Conservation (phyloP, 2,329 filamentous ascomycete genomes). For the Whalleya microplaca region DNA sequence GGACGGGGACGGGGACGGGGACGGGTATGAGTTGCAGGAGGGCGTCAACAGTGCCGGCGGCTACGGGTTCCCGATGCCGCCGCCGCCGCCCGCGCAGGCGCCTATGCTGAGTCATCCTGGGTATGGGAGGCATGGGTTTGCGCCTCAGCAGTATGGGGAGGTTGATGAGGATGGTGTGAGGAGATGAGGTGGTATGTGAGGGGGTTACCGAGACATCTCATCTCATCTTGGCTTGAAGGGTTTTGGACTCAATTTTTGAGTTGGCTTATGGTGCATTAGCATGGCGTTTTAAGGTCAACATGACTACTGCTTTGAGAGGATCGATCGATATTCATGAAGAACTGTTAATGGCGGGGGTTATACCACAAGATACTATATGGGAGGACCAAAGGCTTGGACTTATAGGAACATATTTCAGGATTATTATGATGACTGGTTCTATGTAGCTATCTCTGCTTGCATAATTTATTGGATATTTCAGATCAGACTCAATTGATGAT, state of each 20-base stretch:
- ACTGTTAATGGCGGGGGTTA: no score
- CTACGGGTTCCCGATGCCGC: constrained; percentile 15
- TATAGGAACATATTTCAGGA: not conserved
- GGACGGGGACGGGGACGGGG: constrained; percentile 18
- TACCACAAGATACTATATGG: not conserved
- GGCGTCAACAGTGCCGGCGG: constrained; percentile 44
- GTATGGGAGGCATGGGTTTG: constrained; percentile 43
- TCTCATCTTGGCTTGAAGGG: not conserved
- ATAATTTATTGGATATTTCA: not conserved
- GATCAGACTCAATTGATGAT: not conserved
- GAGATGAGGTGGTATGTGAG: constrained; percentile 1
- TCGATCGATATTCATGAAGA: not conserved
- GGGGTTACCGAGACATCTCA: no score
- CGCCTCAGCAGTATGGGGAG: constrained; percentile 3
- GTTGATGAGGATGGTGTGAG: not conserved
- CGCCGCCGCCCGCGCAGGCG: constrained; percentile 36
- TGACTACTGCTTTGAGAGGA: not conserved
- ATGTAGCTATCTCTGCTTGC: not conserved
- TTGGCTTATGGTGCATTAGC: not conserved
- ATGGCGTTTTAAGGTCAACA: constrained; percentile 7
- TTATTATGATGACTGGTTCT: not conserved
- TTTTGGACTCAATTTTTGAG: not conserved
- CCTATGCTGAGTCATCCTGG: constrained; percentile 53
- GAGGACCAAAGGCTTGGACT: not conserved
- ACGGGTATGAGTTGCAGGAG: constrained; percentile 55